Conservation (phyloP, 2,329 filamentous ascomycete genomes). For the Hypoxylon sp. region DNA sequence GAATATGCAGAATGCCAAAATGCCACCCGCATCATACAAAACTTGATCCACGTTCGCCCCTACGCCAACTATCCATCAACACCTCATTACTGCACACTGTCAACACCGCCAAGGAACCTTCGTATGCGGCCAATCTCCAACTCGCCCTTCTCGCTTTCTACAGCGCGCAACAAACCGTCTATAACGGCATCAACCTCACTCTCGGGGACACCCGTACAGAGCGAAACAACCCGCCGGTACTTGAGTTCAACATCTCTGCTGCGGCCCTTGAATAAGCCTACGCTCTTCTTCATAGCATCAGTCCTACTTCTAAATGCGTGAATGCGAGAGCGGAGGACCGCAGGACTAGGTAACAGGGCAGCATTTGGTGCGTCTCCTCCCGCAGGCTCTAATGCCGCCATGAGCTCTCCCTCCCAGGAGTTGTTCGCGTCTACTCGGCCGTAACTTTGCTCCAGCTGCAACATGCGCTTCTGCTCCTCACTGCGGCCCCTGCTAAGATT, state of each 20-base stretch:
- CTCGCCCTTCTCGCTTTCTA: slow-evolving; percentile 87
- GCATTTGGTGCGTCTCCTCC: slow-evolving; percentile 56
- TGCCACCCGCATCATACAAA: slow-evolving; percentile 25
- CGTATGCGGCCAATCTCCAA: slow-evolving; percentile 82
- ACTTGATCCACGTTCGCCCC: slow-evolving; percentile 1
- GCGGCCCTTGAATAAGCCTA: slow-evolving; percentile 79
- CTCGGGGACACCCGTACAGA: slow-evolving; percentile 87
- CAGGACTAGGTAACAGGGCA: slow-evolving; percentile 69
- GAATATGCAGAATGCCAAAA: slow-evolving; percentile 22
- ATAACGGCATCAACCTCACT: slow-evolving; percentile 84
- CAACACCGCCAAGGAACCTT: slow-evolving; percentile 84
- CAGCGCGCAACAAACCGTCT: slow-evolving; percentile 84
- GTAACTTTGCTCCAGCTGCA: slow-evolving; percentile 62
- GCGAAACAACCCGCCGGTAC: slow-evolving; percentile 87
- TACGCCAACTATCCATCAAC: slow-evolving; percentile 13
- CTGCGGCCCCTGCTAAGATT: slow-evolving; percentile 84
- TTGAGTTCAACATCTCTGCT: slow-evolving; percentile 88
- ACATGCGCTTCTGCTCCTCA: slow-evolving; percentile 73
- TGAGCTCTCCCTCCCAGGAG: slow-evolving; percentile 70
- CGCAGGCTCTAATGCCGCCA: slow-evolving; percentile 54
- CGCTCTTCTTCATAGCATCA: slow-evolving; percentile 74
- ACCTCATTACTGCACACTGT: slow-evolving; percentile 64
- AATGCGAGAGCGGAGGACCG: slow-evolving; percentile 76
- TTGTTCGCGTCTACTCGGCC: slow-evolving; percentile 61
- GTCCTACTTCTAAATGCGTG: slow-evolving; percentile 80